Percentiles rank a stretch among this genome's conserved stretches.
Evolutionary conservation across 305 asterid species (phyloP).

Genomic region (Solanum aculeatissimum): DNA sequence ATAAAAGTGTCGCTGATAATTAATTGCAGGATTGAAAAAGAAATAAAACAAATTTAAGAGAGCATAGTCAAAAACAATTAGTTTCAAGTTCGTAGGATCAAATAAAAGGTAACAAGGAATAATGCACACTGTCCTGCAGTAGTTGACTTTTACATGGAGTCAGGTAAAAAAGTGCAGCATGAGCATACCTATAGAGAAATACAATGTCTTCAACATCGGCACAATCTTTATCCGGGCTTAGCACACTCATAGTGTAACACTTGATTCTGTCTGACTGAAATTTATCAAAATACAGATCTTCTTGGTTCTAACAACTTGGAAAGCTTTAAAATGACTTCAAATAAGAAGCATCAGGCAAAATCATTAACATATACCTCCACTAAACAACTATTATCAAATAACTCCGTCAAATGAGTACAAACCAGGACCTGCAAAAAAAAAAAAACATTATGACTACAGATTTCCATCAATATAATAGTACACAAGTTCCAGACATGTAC

Average conservation of each 20-base stretch:
- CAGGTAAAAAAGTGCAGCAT: background rate
- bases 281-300: background rate
- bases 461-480: background rate
- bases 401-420: slow-evolving; percentile 91
- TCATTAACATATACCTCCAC: slow-evolving; percentile 41
- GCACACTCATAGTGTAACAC: slow-evolving; percentile 91
- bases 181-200: slow-evolving; percentile 63
- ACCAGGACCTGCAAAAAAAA: slow-evolving; percentile 60
- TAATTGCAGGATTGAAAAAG: background rate
- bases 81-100: background rate
- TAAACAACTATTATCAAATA: slow-evolving; percentile 62
- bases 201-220: slow-evolving; percentile 66
- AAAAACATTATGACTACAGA: background rate
- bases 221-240: slow-evolving; percentile 55
- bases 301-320: background rate
- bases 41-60: background rate
- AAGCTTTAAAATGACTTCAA: background rate
- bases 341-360: slow-evolving; percentile 5
- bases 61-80: background rate
- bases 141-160: background rate
- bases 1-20: background rate
- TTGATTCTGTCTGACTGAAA: slow-evolving; percentile 71
- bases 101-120: background rate
- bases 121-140: background rate
- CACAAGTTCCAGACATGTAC: background rate